Evolutionary conservation across 1,139 yeast genomes (phyloP).

Genomic region (Candida albicans): DNA sequence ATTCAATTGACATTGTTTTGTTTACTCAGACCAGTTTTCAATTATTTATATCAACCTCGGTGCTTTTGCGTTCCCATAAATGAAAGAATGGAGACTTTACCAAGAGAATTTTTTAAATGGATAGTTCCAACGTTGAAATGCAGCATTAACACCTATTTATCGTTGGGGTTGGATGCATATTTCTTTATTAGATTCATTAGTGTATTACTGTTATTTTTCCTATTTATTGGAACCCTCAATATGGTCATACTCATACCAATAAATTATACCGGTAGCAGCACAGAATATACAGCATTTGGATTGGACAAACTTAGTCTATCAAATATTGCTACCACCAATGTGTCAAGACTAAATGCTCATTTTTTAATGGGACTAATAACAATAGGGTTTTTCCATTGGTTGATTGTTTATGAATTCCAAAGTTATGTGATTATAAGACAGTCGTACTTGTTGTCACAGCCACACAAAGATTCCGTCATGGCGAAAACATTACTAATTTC

Average conservation of each 20-base stretch:
- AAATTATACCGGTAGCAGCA: conserved; percentile 47
- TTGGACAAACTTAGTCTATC: conserved; percentile 63
- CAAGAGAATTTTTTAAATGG: conserved; percentile 51
- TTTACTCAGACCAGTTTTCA: conserved; percentile 46
- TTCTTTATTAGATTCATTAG: conserved; percentile 57
- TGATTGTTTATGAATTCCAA: conserved; percentile 52
- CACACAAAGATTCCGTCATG: conserved; percentile 25
- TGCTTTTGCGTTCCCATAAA: conserved; percentile 41
- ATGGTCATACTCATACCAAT: conserved; percentile 58
- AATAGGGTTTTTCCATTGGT: conserved; percentile 52
- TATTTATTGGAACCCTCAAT: conserved; percentile 49
- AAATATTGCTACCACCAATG: conserved; percentile 52
- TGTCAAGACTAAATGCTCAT: conserved; percentile 51
- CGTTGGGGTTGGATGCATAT: conserved; percentile 65
- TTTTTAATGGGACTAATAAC: conserved; percentile 53
- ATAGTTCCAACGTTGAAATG: conserved; percentile 39
- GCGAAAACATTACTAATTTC: conserved; percentile 48
- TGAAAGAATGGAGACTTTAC: conserved; percentile 38
- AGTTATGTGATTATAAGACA: conserved; percentile 48
- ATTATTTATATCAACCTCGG: conserved; percentile 58
- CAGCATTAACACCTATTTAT: conserved; percentile 43
- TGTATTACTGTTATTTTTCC: conserved; percentile 48
- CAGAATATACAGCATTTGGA: conserved; percentile 39
- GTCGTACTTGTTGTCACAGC: conserved; percentile 28
- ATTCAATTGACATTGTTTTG: conserved; percentile 56